These are phyloP conservation scores for Gomphus bonarii DNA, from an alignment of 1,284 basidiomycete genomes.

Conservation along the genomic window DNA sequence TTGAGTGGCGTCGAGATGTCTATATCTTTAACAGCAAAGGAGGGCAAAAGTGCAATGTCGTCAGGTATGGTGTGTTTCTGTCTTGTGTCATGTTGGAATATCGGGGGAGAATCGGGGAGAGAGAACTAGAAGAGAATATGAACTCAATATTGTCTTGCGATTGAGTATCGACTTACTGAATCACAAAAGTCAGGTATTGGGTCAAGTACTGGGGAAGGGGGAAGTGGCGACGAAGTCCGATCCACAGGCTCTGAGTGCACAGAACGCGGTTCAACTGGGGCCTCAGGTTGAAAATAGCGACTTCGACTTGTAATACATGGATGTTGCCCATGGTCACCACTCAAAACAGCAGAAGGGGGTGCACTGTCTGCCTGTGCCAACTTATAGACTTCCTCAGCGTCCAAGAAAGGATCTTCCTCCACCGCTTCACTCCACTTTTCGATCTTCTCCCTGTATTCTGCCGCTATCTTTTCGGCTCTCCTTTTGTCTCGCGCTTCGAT, in stretches of 20 bases:
- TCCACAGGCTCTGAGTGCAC: background rate
- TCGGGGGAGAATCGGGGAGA: background rate
- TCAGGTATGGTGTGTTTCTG: background rate
- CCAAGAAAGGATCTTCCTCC: background rate
- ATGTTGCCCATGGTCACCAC: background rate
- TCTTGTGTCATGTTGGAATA: background rate
- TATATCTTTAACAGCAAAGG: background rate
- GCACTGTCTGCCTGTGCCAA: background rate
- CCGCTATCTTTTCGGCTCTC: constrained; percentile 2
- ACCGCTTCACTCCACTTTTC: constrained; percentile 4
- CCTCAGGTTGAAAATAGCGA: background rate
- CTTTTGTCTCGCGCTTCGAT: constrained; percentile 6
- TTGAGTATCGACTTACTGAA: constrained; percentile 1
- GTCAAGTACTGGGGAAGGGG: background rate
- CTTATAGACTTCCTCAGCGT: background rate
- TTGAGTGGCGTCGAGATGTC: background rate
- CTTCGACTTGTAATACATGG: background rate
- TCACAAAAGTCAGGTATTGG: constrained; percentile 3
- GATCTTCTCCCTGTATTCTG: constrained; percentile 3
- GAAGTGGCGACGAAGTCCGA: background rate
- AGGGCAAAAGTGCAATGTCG: background rate
- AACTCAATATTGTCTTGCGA: background rate
- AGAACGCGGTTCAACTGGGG: background rate
- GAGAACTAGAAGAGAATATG: constrained; percentile 1
- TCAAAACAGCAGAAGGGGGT: background rate